Evolutionary conservation across 306 rosid genomes (phyloP), one percentile per base, ranked within the genome.

Genomic region (Lathyrus tuberosus): DNA sequence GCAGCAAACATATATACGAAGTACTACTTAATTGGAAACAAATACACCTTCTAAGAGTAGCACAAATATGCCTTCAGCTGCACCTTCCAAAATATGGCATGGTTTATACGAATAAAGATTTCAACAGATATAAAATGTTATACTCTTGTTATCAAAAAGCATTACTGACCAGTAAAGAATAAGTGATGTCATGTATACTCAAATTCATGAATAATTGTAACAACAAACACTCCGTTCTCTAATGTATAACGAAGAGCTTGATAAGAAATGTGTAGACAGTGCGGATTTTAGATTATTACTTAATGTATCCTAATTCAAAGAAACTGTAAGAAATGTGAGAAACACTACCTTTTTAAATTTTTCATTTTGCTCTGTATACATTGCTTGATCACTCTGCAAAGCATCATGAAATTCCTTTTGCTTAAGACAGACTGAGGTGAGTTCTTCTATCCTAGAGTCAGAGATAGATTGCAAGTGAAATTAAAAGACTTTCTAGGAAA

Each of bases 371-470:
- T 86, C 88, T 68, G 75, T 82, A 71, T 85, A 84, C 76, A 60
- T 79, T 37, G 85, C 84, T 69, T 91, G 86, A 74, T 85, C 85
- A 80, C 31, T 69, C 70, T 73, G 79, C 70, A 90, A 61, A 62
- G 78, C 78, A 80, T 81, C 87, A 80, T 81, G 87, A 44, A 67
- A 63, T 72, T 83, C 84, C 82, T 84, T 84, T 37, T 80, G 79
- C 77, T 77, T 83, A 14, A 48, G 80, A 76, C 79, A 87, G 28
- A 83, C 88, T 35, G 83, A 77, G 43, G 89, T 68, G 74, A 84
- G 88, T 81, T 90, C 95, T 67, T 91, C 97, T 63, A 91, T 26
- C 85, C 99, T 94, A 73, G 37, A 81, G 24, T 71, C 57, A 73
- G 37, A 80, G 24, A 82, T 69, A 78, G 7, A 53, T 86, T 77